Percentiles rank a stretch among this genome's conserved stretches.
Evolutionary conservation across 2,329 filamentous ascomycete genomes (phyloP).

Genomic region (Juglanconis oblonga): DNA sequence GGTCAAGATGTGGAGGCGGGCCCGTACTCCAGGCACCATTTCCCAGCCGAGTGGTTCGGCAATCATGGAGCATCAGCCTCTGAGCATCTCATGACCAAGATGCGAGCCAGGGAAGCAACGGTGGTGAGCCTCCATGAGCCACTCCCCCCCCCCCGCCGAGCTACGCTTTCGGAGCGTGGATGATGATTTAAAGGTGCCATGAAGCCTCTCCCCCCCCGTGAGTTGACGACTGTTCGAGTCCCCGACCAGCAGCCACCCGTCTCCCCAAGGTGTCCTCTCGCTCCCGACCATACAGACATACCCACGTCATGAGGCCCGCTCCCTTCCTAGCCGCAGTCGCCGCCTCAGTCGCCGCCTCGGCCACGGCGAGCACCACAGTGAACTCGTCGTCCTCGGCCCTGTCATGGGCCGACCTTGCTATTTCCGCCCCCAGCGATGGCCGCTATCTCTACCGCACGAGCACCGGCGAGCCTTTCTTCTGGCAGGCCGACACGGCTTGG

Average conservation of each 20-base stretch:
- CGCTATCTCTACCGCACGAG: background rate
- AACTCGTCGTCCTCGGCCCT: background rate
- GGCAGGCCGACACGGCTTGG: constrained; percentile 9
- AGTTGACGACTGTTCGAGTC: background rate
- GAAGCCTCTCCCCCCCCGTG: background rate
- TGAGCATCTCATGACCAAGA: background rate
- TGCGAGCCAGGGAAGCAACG: background rate
- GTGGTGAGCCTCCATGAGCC: background rate
- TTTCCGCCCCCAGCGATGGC: background rate
- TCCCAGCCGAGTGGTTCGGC: background rate
- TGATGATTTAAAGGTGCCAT: too few species aligned
- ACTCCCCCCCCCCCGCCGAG: background rate
- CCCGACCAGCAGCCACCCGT: background rate
- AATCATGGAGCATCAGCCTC: background rate
- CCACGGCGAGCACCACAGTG: background rate
- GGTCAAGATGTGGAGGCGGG: background rate
- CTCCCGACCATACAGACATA: too few species aligned
- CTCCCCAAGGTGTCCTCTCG: too few species aligned
- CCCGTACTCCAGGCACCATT: background rate
- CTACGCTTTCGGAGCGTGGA: background rate
- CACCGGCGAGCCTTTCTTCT: constrained; percentile 6
- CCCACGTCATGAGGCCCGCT: background rate
- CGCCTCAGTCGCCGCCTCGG: background rate
- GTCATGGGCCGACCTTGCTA: background rate
- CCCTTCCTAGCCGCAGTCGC: background rate